Percentiles rank a stretch among this genome's conserved stretches.
Conservation (phyloP, 805 yeast species). For the Candida xyloterini region DNA sequence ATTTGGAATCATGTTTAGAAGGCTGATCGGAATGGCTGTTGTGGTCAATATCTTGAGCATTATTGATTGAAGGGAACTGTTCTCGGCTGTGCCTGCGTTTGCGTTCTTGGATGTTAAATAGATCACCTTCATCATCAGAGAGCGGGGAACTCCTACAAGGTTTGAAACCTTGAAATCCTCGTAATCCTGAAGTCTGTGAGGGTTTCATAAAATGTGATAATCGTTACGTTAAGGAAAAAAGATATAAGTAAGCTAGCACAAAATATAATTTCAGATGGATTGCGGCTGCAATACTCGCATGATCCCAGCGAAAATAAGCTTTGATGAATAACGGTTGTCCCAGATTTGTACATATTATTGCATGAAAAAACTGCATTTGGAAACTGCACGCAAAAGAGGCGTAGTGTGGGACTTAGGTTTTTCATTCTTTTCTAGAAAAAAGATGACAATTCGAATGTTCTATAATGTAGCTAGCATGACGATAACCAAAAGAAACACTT, state of each 20-base stretch:
- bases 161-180: slow-evolving; percentile 17
- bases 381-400: neutral
- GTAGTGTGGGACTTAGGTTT: neutral
- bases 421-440: neutral
- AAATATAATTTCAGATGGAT: neutral
- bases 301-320: neutral
- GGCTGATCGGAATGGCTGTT: neutral
- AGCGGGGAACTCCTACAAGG: slow-evolving; percentile 30
- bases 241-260: slow-evolving; percentile 1
- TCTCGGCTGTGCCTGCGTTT: slow-evolving; percentile 7
- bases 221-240: neutral
- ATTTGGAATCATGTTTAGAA: neutral
- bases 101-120: slow-evolving; percentile 1
- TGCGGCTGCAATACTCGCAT: slow-evolving; percentile 1
- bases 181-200: slow-evolving; percentile 3
- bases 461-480: neutral
- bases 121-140: slow-evolving; percentile 27
- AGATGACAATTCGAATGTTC: neutral
- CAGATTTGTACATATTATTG: neutral
- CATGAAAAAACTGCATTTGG: neutral
- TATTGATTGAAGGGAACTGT: neutral
- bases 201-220: slow-evolving; percentile 1
- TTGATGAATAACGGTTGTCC: neutral
- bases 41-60: neutral
- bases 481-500: no score